Evolutionary conservation across 1,139 yeast species (phyloP).

Genomic region (Scheffersomyces stambukii): DNA sequence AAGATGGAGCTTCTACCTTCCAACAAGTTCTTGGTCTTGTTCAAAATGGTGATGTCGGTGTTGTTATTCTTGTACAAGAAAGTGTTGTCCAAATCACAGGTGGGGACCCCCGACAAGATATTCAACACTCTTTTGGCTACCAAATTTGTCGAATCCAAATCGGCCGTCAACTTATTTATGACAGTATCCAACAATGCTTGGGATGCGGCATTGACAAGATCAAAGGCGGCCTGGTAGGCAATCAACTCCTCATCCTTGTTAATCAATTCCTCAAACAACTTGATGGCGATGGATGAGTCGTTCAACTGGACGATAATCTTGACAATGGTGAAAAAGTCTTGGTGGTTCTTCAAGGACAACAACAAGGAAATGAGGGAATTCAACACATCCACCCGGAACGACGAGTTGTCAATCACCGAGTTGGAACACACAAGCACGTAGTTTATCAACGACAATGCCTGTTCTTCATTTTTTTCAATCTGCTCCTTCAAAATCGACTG

Average conservation of each 20-base stretch:
- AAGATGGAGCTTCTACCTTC: slow-evolving; percentile 93
- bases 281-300: slow-evolving; percentile 65
- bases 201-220: slow-evolving; percentile 87
- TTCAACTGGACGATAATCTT: slow-evolving; percentile 88
- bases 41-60: slow-evolving; percentile 78
- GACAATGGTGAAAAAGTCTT: slow-evolving; percentile 72
- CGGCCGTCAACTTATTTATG: slow-evolving; percentile 36
- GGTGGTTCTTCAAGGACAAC: slow-evolving; percentile 57
- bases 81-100: slow-evolving; percentile 89
- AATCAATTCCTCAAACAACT: slow-evolving; percentile 61
- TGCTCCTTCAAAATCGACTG: slow-evolving; percentile 54
- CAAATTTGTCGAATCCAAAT: slow-evolving; percentile 27
- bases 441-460: slow-evolving; percentile 54
- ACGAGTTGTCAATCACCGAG: slow-evolving; percentile 53
- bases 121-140: slow-evolving; percentile 48
- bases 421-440: slow-evolving; percentile 78
- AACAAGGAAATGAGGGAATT: slow-evolving; percentile 59
- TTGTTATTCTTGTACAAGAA: slow-evolving; percentile 83
- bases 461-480: slow-evolving; percentile 35
- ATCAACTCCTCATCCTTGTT: slow-evolving; percentile 40
- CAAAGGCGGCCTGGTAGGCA: slow-evolving; percentile 94
- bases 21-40: slow-evolving; percentile 72
- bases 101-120: slow-evolving; percentile 88
- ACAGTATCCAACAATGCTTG: slow-evolving; percentile 80
- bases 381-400: slow-evolving; percentile 63